phyloP scores from a whole-genome alignment of 306 rosid genomes.

The Spatholobus suberectus region DNA sequence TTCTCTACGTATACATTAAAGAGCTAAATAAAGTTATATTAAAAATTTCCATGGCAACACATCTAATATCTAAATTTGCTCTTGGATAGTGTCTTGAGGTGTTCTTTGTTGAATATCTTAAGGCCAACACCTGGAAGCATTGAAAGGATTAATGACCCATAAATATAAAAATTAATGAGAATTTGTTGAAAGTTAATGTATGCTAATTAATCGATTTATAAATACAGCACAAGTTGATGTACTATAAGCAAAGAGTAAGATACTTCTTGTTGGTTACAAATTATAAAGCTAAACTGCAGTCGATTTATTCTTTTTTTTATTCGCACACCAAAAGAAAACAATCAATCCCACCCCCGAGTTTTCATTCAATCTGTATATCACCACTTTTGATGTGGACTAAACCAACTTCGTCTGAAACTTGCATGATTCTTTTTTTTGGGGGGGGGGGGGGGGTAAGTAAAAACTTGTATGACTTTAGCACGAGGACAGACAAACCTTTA shows the following conservation, averaged over 20 bases:
- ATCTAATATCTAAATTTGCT: neutral
- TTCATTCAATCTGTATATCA: constrained; percentile 2
- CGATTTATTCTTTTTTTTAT: neutral
- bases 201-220: neutral
- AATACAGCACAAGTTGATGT: neutral
- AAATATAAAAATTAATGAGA: neutral
- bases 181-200: neutral
- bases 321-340: constrained; percentile 18
- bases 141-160: neutral
- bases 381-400: constrained; percentile 39
- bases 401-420: constrained; percentile 38
- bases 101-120: neutral
- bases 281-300: constrained; percentile 19
- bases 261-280: constrained; percentile 24
- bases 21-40: neutral
- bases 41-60: neutral
- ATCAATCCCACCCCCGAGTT: neutral
- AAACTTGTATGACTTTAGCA: constrained; percentile 37
- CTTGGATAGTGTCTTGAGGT: neutral
- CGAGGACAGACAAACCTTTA: constrained; percentile 42
- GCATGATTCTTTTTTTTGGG: neutral
- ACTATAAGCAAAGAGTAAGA: neutral
- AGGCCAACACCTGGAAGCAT: neutral
- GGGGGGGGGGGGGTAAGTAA: neutral
- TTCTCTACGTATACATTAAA: neutral